phyloP scores from a whole-genome alignment of 2,329 filamentous ascomycete species.

The Ophiosphaerella herpotricha region DNA sequence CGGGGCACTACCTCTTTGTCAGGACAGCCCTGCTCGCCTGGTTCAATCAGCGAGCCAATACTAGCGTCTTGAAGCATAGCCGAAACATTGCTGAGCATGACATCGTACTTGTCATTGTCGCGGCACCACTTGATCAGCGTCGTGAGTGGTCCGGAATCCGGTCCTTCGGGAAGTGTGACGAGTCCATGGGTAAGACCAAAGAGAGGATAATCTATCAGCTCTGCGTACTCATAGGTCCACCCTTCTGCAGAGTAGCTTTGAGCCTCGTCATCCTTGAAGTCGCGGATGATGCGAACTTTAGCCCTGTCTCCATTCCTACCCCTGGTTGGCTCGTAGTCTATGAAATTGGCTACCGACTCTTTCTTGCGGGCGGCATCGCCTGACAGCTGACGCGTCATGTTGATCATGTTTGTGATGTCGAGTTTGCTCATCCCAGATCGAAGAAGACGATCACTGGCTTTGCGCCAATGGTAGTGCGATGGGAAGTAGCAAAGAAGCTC shows the following conservation, averaged over 20 bases:
- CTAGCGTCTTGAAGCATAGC: conserved; percentile 4
- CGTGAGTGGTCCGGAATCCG: conserved; percentile 23
- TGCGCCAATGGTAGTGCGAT: conserved; percentile 18
- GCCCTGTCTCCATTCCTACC: background rate
- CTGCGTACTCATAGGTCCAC: conserved; percentile 12
- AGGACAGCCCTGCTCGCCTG: conserved; percentile 3
- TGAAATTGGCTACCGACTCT: background rate
- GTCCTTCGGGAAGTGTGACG: conserved; percentile 9
- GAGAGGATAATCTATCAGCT: conserved; percentile 21
- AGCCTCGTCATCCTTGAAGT: background rate
- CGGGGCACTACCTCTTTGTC: conserved; percentile 13
- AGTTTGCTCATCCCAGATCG: background rate
- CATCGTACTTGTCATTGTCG: background rate
- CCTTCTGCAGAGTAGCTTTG: conserved; percentile 16
- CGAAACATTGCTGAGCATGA: conserved; percentile 15
- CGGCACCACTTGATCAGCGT: conserved; percentile 16
- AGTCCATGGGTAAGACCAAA: conserved; percentile 20
- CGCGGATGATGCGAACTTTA: background rate
- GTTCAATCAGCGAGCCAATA: conserved; percentile 14
- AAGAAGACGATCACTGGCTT: conserved; percentile 9
- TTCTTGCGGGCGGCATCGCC: background rate
- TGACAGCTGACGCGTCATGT: conserved; percentile 13
- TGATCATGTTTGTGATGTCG: conserved; percentile 12
- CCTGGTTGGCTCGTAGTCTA: background rate
- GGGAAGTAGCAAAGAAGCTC: conserved; percentile 24